These are phyloP conservation scores for Gracilaria gracilis DNA, from an alignment of 23 red algal genomes.

Conservation along the genomic window DNA sequence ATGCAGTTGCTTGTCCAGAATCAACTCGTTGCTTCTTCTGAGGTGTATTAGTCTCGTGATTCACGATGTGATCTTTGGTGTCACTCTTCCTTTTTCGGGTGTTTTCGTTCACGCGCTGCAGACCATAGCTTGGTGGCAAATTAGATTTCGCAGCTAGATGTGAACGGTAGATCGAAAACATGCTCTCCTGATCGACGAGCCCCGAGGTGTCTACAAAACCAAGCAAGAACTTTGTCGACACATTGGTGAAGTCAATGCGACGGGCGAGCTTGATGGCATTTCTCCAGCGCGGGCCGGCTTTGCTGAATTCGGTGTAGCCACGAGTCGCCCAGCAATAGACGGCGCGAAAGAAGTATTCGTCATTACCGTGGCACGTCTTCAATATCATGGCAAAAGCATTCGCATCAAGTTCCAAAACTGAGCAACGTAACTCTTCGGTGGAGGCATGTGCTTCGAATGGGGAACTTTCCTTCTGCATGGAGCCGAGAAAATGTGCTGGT, in stretches of 20 bases:
- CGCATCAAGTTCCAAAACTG: conserved; percentile 4
- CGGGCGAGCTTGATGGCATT: conserved; percentile 8
- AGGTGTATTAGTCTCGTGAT: not conserved
- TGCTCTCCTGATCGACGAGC: not conserved
- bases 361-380: not conserved
- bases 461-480: not conserved
- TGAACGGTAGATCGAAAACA: not conserved
- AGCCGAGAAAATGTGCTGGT: conserved; percentile 2
- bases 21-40: conserved; percentile 2
- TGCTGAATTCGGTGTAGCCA: conserved; percentile 7
- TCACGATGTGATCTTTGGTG: no score
- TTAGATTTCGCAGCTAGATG: conserved; percentile 28
- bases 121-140: conserved; percentile 7
- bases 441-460: not conserved
- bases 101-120: not conserved
- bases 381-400: not conserved
- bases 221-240: conserved; percentile 24
- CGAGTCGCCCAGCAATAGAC: conserved; percentile 32
- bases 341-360: conserved; percentile 34
- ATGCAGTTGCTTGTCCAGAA: not conserved
- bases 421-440: not conserved
- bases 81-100: not conserved
- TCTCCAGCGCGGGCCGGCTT: conserved; percentile 9
- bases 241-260: conserved; percentile 21
- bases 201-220: conserved; percentile 30